These are phyloP conservation scores for Ambrosia artemisiifolia DNA, from an alignment of 129 eudicot species.

Conservation along the genomic window DNA sequence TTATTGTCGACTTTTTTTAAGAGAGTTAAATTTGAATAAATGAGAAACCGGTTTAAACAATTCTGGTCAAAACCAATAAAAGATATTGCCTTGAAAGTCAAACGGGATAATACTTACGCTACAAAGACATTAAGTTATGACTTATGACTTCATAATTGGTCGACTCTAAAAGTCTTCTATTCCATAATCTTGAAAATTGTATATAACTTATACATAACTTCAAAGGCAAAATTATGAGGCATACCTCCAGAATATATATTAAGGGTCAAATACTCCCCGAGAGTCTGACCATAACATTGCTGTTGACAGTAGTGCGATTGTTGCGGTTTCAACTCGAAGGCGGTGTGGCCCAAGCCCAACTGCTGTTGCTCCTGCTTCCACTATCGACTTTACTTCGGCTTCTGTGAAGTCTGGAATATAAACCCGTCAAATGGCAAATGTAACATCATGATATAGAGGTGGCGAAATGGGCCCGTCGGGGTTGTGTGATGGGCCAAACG, in stretches of 20 bases:
- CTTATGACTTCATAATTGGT: background rate
- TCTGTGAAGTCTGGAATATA: conserved; percentile 63
- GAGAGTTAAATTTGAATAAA: background rate
- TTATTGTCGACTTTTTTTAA: background rate
- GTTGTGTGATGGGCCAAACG: background rate
- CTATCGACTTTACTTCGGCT: conserved; percentile 49
- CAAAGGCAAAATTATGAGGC: background rate
- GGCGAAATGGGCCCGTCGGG: background rate
- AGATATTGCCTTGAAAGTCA: conserved; percentile 20
- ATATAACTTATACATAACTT: background rate
- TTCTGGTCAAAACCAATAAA: conserved; percentile 10
- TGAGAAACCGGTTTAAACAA: conserved; percentile 23
- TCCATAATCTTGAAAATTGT: background rate
- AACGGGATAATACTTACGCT: conserved; percentile 18
- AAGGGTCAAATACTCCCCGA: conserved; percentile 11
- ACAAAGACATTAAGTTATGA: conserved; percentile 15
- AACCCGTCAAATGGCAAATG: background rate
- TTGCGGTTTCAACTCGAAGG: conserved; percentile 93
- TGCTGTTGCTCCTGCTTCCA: conserved; percentile 75
- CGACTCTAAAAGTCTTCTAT: background rate
- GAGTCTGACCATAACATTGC: conserved; percentile 87
- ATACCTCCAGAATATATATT: conserved; percentile 31
- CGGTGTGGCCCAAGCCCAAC: conserved; percentile 92
- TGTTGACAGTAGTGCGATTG: conserved; percentile 72
- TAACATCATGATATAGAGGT: background rate